phyloP scores from a whole-genome alignment of 352 stramenopile species.

The Globisporangium radiosum region DNA sequence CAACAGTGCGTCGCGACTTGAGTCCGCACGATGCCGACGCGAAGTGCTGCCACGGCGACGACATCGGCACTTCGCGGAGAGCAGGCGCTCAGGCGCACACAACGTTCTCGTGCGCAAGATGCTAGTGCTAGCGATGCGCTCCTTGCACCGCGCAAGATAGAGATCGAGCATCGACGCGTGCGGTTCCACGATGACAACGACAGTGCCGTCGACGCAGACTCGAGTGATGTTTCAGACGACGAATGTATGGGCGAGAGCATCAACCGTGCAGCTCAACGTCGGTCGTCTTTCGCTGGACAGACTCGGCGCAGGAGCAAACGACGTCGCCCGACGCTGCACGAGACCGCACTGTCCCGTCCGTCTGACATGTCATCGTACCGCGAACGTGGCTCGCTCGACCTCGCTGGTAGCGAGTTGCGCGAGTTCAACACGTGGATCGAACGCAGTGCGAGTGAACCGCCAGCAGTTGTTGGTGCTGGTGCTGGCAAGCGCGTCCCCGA shows the following conservation, averaged over 20 bases:
- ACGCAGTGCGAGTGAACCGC: conserved; percentile 20
- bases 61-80: too few species aligned
- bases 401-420: conserved; percentile 14
- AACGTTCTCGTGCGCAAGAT: not conserved
- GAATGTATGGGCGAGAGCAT: too few species aligned
- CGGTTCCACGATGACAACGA: not conserved
- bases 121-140: not conserved
- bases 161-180: not conserved
- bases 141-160: conserved; percentile 1
- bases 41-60: too few species aligned
- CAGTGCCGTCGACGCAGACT: not conserved
- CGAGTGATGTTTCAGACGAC: not conserved
- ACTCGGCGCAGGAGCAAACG: not conserved
- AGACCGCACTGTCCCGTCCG: not conserved
- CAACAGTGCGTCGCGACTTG: too few species aligned
- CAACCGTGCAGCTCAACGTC: too few species aligned
- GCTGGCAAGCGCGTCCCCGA: conserved; percentile 34
- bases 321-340: not conserved
- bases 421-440: conserved; percentile 47
- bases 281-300: too few species aligned
- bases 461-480: conserved; percentile 33
- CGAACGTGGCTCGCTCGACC: not conserved
- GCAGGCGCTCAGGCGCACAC: too few species aligned
- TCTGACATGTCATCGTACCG: not conserved
- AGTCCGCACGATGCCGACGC: too few species aligned